A percentile compares a stretch with the other conserved stretches of the same genome.
Evolutionary conservation across 1,284 basidiomycete genomes (phyloP).

Genomic region (Chalciporus piperatoides): DNA sequence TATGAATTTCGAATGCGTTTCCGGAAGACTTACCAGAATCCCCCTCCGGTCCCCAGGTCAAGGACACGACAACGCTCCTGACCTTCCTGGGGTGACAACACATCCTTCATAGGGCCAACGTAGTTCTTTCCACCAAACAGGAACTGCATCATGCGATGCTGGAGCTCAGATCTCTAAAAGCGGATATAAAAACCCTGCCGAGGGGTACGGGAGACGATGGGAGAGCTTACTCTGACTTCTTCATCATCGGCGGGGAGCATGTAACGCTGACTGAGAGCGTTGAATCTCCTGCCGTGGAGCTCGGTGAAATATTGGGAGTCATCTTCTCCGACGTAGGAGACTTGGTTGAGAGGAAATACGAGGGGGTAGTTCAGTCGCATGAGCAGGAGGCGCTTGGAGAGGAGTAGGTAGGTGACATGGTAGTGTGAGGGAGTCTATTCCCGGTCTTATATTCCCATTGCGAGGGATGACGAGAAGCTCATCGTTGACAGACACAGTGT

Average conservation of each 20-base stretch:
- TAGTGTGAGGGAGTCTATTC: constrained; percentile 3
- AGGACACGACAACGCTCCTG: constrained; percentile 43
- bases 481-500: constrained; percentile 18
- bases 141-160: constrained; percentile 61
- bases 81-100: constrained; percentile 36
- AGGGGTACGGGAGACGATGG: background rate
- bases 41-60: constrained; percentile 64
- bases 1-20: constrained; percentile 4
- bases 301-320: constrained; percentile 48
- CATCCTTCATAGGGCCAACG: constrained; percentile 56
- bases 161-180: constrained; percentile 53
- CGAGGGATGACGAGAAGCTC: constrained; percentile 34
- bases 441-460: constrained; percentile 30
- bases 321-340: constrained; percentile 40
- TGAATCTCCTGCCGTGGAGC: constrained; percentile 47
- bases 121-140: constrained; percentile 60
- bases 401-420: constrained; percentile 21
- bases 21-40: constrained; percentile 45
- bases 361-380: constrained; percentile 33
- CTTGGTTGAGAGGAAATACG: constrained; percentile 35
- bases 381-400: constrained; percentile 6
- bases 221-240: constrained; percentile 48
- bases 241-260: constrained; percentile 60
- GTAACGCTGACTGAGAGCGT: constrained; percentile 49
- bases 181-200: constrained; percentile 5